A percentile compares a stretch with the other conserved stretches of the same genome.
phyloP scores from a whole-genome alignment of 139 green algal species.

The Mesotaenium endlicherianum region DNA sequence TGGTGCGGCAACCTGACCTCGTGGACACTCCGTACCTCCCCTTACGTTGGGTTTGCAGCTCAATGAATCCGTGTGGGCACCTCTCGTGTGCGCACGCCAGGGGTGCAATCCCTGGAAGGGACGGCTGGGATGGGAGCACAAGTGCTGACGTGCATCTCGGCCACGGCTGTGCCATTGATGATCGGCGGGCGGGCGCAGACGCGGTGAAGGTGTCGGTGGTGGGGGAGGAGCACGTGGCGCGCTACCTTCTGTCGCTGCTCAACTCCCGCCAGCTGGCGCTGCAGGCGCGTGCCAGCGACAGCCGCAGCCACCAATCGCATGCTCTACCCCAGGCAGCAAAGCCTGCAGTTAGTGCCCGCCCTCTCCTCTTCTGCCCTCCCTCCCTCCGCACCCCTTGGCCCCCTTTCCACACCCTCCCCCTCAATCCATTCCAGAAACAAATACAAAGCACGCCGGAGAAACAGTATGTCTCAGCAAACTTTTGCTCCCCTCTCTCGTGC shows the following conservation, averaged over 20 bases:
- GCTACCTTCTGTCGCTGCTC: constrained; percentile 26
- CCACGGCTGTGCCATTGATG: neutral
- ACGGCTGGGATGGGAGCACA: neutral
- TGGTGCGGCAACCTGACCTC: too few relatives aligned
- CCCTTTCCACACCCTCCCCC: neutral
- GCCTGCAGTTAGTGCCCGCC: neutral
- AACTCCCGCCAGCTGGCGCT: neutral
- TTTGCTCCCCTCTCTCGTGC: too few relatives aligned
- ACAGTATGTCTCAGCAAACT: too few relatives aligned
- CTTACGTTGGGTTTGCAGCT: neutral
- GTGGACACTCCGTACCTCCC: neutral
- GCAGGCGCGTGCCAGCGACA: neutral
- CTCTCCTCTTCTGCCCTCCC: neutral
- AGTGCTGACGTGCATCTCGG: too few relatives aligned
- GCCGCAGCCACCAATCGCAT: neutral
- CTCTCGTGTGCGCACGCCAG: neutral
- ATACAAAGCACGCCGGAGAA: too few relatives aligned
- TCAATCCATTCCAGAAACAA: too few relatives aligned
- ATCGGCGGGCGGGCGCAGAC: neutral
- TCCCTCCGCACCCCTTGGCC: neutral
- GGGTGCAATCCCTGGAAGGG: neutral
- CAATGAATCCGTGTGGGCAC: neutral
- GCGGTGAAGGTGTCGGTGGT: constrained; percentile 33
- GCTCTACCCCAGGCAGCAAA: neutral
- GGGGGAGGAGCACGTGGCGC: constrained; percentile 21